Percentiles rank a stretch among this genome's conserved stretches.
phyloP scores from a whole-genome alignment of 768 basidiomycete genomes.

The Phanerodontia chrysosporium region DNA sequence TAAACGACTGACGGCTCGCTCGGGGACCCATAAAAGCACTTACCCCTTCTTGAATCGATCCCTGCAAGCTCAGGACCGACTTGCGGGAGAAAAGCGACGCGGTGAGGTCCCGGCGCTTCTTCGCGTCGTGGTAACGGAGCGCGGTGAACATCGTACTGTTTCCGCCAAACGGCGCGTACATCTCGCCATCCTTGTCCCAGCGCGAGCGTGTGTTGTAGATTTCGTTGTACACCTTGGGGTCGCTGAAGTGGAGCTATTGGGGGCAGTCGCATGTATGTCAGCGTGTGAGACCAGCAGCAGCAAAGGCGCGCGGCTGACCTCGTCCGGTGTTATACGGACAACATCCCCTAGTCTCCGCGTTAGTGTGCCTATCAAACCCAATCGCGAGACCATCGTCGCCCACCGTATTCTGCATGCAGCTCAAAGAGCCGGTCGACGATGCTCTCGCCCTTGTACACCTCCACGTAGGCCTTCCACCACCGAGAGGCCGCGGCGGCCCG shows the following conservation, averaged over 20 bases:
- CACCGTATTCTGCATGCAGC: constrained; percentile 9
- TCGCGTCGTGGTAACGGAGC: constrained; percentile 31
- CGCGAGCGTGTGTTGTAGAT: constrained; percentile 30
- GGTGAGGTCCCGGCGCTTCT: constrained; percentile 28
- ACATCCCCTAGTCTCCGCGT: constrained; percentile 26
- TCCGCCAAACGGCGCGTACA: constrained; percentile 36
- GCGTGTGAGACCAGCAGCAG: not conserved
- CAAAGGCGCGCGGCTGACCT: constrained; percentile 24
- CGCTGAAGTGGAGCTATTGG: constrained; percentile 44
- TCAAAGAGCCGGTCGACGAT: constrained; percentile 2
- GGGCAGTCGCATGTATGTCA: no score
- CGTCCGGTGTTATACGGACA: constrained; percentile 35
- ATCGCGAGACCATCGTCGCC: not conserved
- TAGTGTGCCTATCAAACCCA: not conserved
- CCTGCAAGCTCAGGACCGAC: constrained; percentile 33
- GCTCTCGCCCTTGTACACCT: constrained; percentile 1
- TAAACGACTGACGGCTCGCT: not conserved
- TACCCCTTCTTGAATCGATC: constrained; percentile 30
- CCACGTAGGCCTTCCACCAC: constrained; percentile 10
- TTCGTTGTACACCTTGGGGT: constrained; percentile 35
- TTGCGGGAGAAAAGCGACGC: constrained; percentile 36
- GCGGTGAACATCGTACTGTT: constrained; percentile 28
- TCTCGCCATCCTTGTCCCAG: constrained; percentile 35
- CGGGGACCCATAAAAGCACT: no score
- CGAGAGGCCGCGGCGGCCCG: not conserved